Evolutionary conservation across 805 yeast genomes (phyloP).

Genomic region (Pichia scutulata): DNA sequence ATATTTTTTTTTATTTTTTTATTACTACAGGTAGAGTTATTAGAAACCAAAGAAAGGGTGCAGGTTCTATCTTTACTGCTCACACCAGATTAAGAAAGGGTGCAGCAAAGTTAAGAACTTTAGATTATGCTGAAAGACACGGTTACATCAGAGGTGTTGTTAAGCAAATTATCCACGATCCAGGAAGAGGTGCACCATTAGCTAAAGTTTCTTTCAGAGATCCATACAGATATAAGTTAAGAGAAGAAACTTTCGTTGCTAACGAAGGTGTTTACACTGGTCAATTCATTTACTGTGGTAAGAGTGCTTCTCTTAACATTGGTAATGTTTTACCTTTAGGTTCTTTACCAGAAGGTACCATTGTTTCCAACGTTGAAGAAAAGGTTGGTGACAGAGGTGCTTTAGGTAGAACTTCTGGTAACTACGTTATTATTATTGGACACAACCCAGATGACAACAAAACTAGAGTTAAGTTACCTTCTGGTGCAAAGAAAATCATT

Average conservation of each 20-base stretch:
- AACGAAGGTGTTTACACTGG: constrained; percentile 99
- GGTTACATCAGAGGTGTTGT: constrained; percentile 99
- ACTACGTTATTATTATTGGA: constrained; percentile 97
- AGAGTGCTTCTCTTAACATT: constrained; percentile 92
- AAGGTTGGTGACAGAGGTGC: constrained; percentile 99
- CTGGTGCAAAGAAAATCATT: constrained; percentile 96
- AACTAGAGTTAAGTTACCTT: constrained; percentile 98
- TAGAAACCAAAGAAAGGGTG: constrained; percentile 99
- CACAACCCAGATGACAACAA: constrained; percentile 99
- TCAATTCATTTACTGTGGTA: constrained; percentile 98
- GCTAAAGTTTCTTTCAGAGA: constrained; percentile 99
- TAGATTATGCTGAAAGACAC: constrained; percentile 98
- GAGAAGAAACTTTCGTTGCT: constrained; percentile 98
- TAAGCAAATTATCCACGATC: constrained; percentile 97
- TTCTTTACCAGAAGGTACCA: constrained; percentile 98
- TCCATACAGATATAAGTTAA: constrained; percentile 96
- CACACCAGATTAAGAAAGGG: constrained; percentile 99
- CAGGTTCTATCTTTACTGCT: constrained; percentile 83
- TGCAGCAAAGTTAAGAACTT: constrained; percentile 99
- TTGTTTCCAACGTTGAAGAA: constrained; percentile 96
- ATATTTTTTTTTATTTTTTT: not conserved
- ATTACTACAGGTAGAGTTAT: constrained; percentile 79
- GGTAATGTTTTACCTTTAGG: constrained; percentile 98
- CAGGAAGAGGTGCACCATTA: constrained; percentile 99
- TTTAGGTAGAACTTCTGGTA: constrained; percentile 98